phyloP scores from a whole-genome alignment of 2,329 filamentous ascomycete genomes.

The Ampelomyces quisqualis region DNA sequence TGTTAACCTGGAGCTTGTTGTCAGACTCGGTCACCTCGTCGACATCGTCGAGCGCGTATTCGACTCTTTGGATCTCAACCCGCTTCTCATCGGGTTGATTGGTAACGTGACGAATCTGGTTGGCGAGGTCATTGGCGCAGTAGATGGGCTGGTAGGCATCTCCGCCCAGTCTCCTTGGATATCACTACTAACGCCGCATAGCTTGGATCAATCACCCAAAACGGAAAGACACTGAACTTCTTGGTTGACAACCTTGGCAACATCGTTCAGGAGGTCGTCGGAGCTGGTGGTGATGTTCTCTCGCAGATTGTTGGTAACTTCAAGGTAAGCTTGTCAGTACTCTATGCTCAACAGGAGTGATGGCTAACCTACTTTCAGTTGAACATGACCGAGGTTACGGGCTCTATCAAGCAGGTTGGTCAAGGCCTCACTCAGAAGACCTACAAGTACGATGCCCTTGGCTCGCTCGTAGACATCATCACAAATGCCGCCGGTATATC shows the following conservation, averaged over 20 bases:
- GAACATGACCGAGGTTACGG: slow-evolving; percentile 59
- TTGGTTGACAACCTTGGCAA: slow-evolving; percentile 63
- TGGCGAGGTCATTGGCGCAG: slow-evolving; percentile 56
- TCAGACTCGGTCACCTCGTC: slow-evolving; percentile 61
- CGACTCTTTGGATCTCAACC: slow-evolving; percentile 60
- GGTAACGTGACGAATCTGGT: slow-evolving; percentile 57
- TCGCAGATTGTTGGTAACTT: slow-evolving; percentile 61
- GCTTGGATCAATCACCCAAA: slow-evolving; percentile 60
- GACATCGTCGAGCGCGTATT: slow-evolving; percentile 63
- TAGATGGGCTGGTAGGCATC: slow-evolving; percentile 53
- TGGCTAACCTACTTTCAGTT: slow-evolving; percentile 10
- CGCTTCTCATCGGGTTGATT: slow-evolving; percentile 58
- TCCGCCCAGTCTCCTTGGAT: neutral
- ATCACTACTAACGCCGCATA: slow-evolving; percentile 4
- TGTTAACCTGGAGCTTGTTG: slow-evolving; percentile 60
- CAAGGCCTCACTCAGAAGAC: slow-evolving; percentile 52
- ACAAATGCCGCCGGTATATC: slow-evolving; percentile 51
- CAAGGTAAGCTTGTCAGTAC: slow-evolving; percentile 25
- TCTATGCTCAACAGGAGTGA: slow-evolving; percentile 2
- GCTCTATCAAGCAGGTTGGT: slow-evolving; percentile 38
- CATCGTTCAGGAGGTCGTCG: slow-evolving; percentile 61
- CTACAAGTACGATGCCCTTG: slow-evolving; percentile 54
- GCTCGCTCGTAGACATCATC: slow-evolving; percentile 56
- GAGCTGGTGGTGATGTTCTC: slow-evolving; percentile 48
- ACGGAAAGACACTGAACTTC: slow-evolving; percentile 57